Base-by-base conservation (phyloP, 2,329 filamentous ascomycete species). In the Neodidymelliopsis sp. region DNA sequence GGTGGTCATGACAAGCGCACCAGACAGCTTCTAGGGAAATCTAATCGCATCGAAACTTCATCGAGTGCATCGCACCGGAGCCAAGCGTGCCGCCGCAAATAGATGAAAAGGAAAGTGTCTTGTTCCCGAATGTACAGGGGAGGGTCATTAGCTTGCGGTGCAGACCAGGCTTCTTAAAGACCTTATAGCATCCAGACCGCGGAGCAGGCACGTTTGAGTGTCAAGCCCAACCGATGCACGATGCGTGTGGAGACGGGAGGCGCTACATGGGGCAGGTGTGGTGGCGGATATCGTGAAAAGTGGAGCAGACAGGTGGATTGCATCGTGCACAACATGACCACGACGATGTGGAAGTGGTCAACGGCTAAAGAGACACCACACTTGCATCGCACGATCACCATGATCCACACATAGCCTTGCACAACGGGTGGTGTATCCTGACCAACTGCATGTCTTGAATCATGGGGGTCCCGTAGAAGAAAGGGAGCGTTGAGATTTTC, bases 271-370 rank as follows among this genome's bases (percentile, higher is more conserved):
- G 47, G 47, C 40, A 41, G 40, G 34, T 50, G 35, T 18, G n/a
- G 40, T 50, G 47, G 47, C 47, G 47, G 35, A 44, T 35, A 40
- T 50, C 47, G 19, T 19, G 40, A 39, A 9, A 15, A 35, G 38
- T 28, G 38, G 42, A 22, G 22, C 31, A 19, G 19, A 25, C 10
- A 3, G 16, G 19, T n/a, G 23, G 23, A 6, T 18, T 20, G 28
- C 24, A 19, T 18, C 11, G n/a, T 24, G 30, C 20, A 16, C 15
- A 18, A n/a, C 24, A 13, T 27, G 37, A 36, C 30, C 19, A 8
- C n/a, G 29, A 8, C n/a, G 29, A 27, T 10, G 8, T 30, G 37
- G 40, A 44, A 29, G 23, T 23, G 29, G n/a, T n/a, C 39, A 29
- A 30, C 28, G 40, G 28, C 30, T 13, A 19, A 24, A 40, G n/a